Conservation (phyloP, 257 asterid species). For the Pogostemon cablin region DNA sequence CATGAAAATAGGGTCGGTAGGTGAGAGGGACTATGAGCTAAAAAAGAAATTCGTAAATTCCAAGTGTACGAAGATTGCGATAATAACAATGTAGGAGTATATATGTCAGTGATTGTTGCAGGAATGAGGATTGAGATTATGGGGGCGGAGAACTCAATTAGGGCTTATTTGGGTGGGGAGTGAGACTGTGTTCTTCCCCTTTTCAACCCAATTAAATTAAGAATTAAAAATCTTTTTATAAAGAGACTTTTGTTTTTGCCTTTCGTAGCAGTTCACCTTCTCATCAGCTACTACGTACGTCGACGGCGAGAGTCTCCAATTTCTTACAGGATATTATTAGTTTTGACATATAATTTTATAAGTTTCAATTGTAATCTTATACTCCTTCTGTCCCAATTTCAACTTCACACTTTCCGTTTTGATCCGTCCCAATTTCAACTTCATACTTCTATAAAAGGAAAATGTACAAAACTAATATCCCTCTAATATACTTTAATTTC, state of each 20-base stretch:
- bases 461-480: too few relatives aligned
- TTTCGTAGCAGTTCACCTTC: background rate
- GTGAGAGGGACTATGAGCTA: background rate
- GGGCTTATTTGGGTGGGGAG: constrained; percentile 36
- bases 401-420: too few relatives aligned
- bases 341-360: too few relatives aligned
- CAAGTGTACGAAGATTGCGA: background rate
- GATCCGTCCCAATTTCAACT: too few relatives aligned
- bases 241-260: background rate
- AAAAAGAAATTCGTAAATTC: background rate
- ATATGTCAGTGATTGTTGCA: background rate
- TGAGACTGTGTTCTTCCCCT: constrained; percentile 42
- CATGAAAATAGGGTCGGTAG: constrained; percentile 30
- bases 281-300: too few relatives aligned
- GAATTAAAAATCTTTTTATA: background rate
- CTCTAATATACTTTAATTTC: too few relatives aligned
- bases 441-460: too few relatives aligned
- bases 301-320: too few relatives aligned
- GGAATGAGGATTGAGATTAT: constrained; percentile 4
- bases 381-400: too few relatives aligned
- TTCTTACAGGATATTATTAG: too few relatives aligned
- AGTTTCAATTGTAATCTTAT: too few relatives aligned
- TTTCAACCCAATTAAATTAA: constrained; percentile 38
- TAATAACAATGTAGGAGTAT: background rate
- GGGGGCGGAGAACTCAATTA: constrained; percentile 39